Evolutionary conservation across 805 yeast species (phyloP).

Genomic region (Wickerhamiella cacticola): DNA sequence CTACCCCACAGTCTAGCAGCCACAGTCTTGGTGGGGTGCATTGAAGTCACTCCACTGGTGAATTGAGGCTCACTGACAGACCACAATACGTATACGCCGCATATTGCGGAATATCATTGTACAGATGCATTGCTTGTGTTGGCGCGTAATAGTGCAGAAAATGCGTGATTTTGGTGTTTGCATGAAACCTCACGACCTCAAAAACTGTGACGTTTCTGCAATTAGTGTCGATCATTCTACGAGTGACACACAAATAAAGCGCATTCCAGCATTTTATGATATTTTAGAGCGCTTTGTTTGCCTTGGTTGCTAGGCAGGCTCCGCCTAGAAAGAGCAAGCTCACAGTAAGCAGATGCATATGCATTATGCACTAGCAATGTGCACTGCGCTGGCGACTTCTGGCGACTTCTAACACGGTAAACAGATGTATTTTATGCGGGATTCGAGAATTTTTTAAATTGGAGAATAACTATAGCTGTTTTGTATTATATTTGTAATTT

Average conservation of each 20-base stretch:
- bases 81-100: too few species aligned
- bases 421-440: background rate
- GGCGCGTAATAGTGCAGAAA: background rate
- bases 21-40: too few species aligned
- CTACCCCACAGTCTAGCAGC: too few species aligned
- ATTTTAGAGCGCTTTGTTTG: background rate
- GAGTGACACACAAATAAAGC: background rate
- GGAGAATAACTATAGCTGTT: background rate
- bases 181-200: too few species aligned
- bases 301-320: background rate
- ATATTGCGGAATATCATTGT: background rate
- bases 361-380: slow-evolving; percentile 3
- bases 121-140: background rate
- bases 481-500: background rate
- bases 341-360: background rate
- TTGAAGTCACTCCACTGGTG: too few species aligned
- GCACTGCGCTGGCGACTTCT: too few species aligned
- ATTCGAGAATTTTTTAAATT: background rate
- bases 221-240: background rate
- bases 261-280: background rate
- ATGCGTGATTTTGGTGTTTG: background rate
- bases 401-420: too few species aligned
- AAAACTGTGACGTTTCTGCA: too few species aligned
- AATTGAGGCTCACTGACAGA: too few species aligned
- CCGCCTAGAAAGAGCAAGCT: background rate